A percentile compares a stretch with the other conserved stretches of the same genome.
phyloP scores from a whole-genome alignment of 805 yeast genomes.

The Wickerhamia fluorescens region DNA sequence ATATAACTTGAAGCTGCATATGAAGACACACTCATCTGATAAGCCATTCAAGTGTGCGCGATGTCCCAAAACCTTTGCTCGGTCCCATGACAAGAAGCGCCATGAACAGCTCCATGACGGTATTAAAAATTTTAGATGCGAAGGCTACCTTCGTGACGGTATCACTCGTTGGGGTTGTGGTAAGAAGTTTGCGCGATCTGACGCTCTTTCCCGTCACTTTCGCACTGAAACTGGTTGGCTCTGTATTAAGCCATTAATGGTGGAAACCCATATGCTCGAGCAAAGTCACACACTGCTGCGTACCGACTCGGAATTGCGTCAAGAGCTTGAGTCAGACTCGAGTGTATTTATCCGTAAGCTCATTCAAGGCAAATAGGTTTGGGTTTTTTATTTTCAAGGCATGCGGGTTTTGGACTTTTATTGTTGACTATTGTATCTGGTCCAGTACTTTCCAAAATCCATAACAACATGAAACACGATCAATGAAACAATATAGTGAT shows the following conservation, averaged over 20 bases:
- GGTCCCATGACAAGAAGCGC: conserved; percentile 70
- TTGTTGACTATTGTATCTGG: too few relatives aligned
- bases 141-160: conserved; percentile 53
- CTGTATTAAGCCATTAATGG: conserved; percentile 60
- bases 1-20: conserved; percentile 44
- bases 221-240: conserved; percentile 68
- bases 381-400: too few relatives aligned
- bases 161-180: conserved; percentile 69
- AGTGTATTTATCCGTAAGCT: too few relatives aligned
- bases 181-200: conserved; percentile 66
- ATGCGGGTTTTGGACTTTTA: too few relatives aligned
- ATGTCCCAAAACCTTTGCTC: conserved; percentile 65
- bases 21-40: conserved; percentile 53
- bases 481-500: too few relatives aligned
- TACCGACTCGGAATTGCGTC: too few relatives aligned
- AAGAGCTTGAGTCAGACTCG: too few relatives aligned
- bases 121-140: conserved; percentile 60
- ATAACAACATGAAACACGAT: too few relatives aligned
- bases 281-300: too few relatives aligned
- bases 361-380: too few relatives aligned
- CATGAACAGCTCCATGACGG: conserved; percentile 75
- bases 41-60: conserved; percentile 61
- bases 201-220: conserved; percentile 71
- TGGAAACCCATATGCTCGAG: conserved; percentile 42
- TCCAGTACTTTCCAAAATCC: too few relatives aligned